Evolutionary conservation across 805 yeast species (phyloP).

Genomic region (Lipomyces spencermartinsiae): DNA sequence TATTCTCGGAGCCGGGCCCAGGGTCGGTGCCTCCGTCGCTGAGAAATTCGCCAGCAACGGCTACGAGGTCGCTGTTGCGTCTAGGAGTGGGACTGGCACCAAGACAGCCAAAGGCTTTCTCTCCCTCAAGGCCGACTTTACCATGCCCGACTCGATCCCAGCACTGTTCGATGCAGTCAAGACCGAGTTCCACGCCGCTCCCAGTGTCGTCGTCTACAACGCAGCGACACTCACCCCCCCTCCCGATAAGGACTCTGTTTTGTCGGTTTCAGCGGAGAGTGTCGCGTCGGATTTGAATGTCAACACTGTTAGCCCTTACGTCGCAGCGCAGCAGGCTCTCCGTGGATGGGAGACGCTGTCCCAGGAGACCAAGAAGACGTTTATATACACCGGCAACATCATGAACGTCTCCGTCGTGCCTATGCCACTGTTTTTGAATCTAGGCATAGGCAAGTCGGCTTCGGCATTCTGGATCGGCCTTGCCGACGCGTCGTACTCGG

Average conservation of each 20-base stretch:
- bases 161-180: not conserved
- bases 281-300: slow-evolving; percentile 6
- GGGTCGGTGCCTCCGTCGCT: not conserved
- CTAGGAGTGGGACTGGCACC: slow-evolving; percentile 1
- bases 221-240: not conserved
- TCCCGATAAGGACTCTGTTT: not conserved
- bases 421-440: not conserved
- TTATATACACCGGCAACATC: slow-evolving; percentile 17
- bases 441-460: not conserved
- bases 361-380: slow-evolving; percentile 5
- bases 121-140: slow-evolving; percentile 1
- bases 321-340: slow-evolving; percentile 16
- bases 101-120: not conserved
- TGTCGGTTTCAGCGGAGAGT: not conserved
- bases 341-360: slow-evolving; percentile 12
- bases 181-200: not conserved
- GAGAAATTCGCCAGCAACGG: not conserved
- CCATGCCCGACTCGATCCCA: not conserved
- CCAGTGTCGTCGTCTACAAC: slow-evolving; percentile 2
- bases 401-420: not conserved
- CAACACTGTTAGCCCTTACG: slow-evolving; percentile 10
- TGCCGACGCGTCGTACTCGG: not conserved
- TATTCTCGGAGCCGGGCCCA: slow-evolving; percentile 2
- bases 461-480: slow-evolving; percentile 2
- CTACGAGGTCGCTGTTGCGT: not conserved